Percentiles rank a stretch among this genome's conserved stretches.
phyloP scores from a whole-genome alignment of 75 land plant species.

The Pinus tabuliformis region DNA sequence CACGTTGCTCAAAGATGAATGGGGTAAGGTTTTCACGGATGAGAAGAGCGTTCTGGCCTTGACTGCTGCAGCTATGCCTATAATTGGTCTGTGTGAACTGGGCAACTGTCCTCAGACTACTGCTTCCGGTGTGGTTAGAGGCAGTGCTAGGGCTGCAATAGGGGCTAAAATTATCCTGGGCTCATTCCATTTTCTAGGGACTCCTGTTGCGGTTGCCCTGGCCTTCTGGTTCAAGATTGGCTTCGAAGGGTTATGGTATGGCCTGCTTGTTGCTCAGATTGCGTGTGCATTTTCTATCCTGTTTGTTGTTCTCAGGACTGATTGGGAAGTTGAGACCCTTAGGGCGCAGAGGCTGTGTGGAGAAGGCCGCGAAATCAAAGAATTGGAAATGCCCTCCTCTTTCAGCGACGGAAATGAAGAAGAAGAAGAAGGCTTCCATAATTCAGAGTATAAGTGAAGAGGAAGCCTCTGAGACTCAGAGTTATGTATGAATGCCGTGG shows the following conservation, averaged over 20 bases:
- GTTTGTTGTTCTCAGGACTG: slow-evolving; percentile 57
- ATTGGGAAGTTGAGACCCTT: slow-evolving; percentile 71
- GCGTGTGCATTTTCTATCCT: slow-evolving; percentile 65
- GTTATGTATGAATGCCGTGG: too few relatives aligned
- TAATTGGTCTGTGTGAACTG: slow-evolving; percentile 83
- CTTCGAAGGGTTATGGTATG: slow-evolving; percentile 81
- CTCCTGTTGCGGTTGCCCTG: slow-evolving; percentile 79
- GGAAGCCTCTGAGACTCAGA: too few relatives aligned
- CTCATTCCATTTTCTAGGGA: slow-evolving; percentile 82
- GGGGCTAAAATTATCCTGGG: slow-evolving; percentile 79
- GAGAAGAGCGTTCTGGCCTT: slow-evolving; percentile 50
- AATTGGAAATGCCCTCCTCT: too few relatives aligned
- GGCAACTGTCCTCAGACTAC: slow-evolving; percentile 96
- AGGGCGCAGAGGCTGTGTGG: slow-evolving; percentile 56
- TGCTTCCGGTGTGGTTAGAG: slow-evolving; percentile 83
- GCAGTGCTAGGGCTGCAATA: slow-evolving; percentile 75
- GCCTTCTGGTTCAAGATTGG: slow-evolving; percentile 20
- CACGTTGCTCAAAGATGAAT: slow-evolving; percentile 29
- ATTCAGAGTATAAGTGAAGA: too few relatives aligned
- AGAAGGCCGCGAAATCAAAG: not conserved
- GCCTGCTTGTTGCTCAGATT: slow-evolving; percentile 72
- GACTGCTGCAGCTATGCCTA: slow-evolving; percentile 71
- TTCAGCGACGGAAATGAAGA: too few relatives aligned
- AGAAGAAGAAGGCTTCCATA: too few relatives aligned
- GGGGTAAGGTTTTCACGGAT: slow-evolving; percentile 68